Evolutionary conservation across 805 yeast species (phyloP).

Genomic region (Ogataea corticis): DNA sequence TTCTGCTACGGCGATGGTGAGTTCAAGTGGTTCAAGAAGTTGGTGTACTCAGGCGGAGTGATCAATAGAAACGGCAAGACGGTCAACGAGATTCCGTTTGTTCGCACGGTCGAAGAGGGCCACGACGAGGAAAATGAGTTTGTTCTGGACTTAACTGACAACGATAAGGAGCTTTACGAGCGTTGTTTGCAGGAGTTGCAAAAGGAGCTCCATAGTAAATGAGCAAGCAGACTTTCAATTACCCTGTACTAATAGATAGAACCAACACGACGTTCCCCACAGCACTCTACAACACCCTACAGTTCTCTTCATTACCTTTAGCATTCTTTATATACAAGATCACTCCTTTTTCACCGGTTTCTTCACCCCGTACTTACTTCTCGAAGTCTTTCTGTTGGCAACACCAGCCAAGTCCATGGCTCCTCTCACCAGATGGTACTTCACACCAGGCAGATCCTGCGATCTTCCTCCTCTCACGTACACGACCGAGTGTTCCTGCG

Average conservation of each 20-base stretch:
- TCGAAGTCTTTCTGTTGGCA: slow-evolving; percentile 83
- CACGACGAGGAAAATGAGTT: slow-evolving; percentile 16
- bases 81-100: slow-evolving; percentile 35
- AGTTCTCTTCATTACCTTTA: neutral
- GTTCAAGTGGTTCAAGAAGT: slow-evolving; percentile 55
- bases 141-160: slow-evolving; percentile 35
- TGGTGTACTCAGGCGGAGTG: slow-evolving; percentile 47
- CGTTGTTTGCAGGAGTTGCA: slow-evolving; percentile 46
- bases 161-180: slow-evolving; percentile 43
- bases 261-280: no score
- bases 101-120: slow-evolving; percentile 16
- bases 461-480: slow-evolving; percentile 97
- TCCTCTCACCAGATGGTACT: slow-evolving; percentile 91
- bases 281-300: neutral
- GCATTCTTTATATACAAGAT: neutral
- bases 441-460: slow-evolving; percentile 98
- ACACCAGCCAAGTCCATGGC: slow-evolving; percentile 92
- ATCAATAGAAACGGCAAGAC: slow-evolving; percentile 49
- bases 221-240: no score
- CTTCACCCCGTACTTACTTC: slow-evolving; percentile 94
- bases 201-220: slow-evolving; percentile 35
- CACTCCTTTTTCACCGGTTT: slow-evolving; percentile 57
- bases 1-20: slow-evolving; percentile 81
- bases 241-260: no score
- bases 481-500: slow-evolving; percentile 97